Evolutionary conservation across 2,329 filamentous ascomycete genomes (phyloP).

Genomic region (Leptographium flavum): DNA sequence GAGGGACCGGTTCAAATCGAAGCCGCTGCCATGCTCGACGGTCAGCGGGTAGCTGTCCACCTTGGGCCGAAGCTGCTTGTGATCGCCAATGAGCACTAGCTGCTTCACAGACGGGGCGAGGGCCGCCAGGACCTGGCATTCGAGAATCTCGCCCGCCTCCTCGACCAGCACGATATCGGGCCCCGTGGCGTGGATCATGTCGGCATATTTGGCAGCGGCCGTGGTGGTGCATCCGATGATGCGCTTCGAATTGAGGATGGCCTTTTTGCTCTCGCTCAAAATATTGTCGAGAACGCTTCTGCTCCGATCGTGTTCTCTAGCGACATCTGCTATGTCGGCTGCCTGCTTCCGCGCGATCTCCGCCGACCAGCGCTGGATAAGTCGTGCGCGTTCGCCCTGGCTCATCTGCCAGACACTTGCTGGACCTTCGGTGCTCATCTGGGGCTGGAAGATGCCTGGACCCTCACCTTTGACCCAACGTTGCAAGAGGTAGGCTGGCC

Average conservation of each 20-base stretch:
- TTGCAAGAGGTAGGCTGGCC: slow-evolving; percentile 33
- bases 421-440: slow-evolving; percentile 18
- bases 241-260: slow-evolving; percentile 24
- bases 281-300: slow-evolving; percentile 28
- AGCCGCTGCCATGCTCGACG: slow-evolving; percentile 50
- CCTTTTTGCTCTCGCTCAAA: slow-evolving; percentile 25
- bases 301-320: slow-evolving; percentile 25
- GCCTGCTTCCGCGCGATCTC: background rate
- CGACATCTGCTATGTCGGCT: slow-evolving; percentile 19
- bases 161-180: slow-evolving; percentile 53
- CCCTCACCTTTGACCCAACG: slow-evolving; percentile 34
- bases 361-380: background rate
- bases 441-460: slow-evolving; percentile 38
- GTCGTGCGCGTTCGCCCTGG: background rate
- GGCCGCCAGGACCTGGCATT: slow-evolving; percentile 50
- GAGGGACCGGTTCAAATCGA: slow-evolving; percentile 50
- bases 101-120: slow-evolving; percentile 40
- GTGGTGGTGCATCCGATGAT: slow-evolving; percentile 62
- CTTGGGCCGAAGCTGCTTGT: slow-evolving; percentile 59
- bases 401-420: background rate
- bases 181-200: slow-evolving; percentile 34
- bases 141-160: slow-evolving; percentile 61
- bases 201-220: slow-evolving; percentile 46
- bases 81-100: slow-evolving; percentile 57
- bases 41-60: slow-evolving; percentile 44